Evolutionary conservation across 176 grass and related monocot genomes (phyloP).

Genomic region (Pontederia paniculata): DNA sequence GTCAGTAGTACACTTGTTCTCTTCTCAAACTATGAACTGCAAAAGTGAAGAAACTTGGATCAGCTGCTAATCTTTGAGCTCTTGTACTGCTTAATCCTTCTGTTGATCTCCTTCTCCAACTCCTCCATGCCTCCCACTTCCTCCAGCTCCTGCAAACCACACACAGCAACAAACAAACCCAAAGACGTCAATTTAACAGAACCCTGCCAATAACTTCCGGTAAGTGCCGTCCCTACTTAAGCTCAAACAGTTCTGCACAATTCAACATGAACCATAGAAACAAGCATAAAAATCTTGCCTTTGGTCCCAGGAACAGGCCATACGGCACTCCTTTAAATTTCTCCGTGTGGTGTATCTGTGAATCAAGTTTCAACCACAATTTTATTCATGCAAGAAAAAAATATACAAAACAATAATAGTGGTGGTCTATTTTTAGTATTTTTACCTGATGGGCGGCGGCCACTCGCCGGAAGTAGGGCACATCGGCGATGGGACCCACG

Average conservation of each 20-base stretch:
- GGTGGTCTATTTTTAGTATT: too few species aligned
- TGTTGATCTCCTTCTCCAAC: conserved; percentile 69
- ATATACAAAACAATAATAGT: too few species aligned
- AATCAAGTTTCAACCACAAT: neutral
- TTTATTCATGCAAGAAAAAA: too few species aligned
- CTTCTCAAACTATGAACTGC: too few species aligned
- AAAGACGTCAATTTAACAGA: neutral
- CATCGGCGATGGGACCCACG: conserved; percentile 80
- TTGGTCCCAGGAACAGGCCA: conserved; percentile 77
- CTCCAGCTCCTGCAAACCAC: conserved; percentile 51
- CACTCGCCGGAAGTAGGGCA: conserved; percentile 83
- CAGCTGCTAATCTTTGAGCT: neutral
- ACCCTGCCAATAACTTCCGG: neutral
- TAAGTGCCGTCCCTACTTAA: too few species aligned
- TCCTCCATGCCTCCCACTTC: conserved; percentile 70
- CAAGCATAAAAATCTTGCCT: conserved; percentile 28
- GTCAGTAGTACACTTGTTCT: too few species aligned
- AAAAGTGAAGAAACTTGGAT: neutral
- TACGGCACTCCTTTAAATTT: conserved; percentile 82
- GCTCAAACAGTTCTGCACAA: neutral
- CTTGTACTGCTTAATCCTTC: conserved; percentile 44
- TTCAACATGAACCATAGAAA: too few species aligned
- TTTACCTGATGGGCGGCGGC: conserved; percentile 77
- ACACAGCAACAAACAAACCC: neutral
- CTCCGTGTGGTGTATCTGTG: conserved; percentile 90